Percentiles rank a stretch among this genome's conserved stretches.
Evolutionary conservation across 176 grass and related monocot genomes (phyloP).

Genomic region (Triticum monococcum): DNA sequence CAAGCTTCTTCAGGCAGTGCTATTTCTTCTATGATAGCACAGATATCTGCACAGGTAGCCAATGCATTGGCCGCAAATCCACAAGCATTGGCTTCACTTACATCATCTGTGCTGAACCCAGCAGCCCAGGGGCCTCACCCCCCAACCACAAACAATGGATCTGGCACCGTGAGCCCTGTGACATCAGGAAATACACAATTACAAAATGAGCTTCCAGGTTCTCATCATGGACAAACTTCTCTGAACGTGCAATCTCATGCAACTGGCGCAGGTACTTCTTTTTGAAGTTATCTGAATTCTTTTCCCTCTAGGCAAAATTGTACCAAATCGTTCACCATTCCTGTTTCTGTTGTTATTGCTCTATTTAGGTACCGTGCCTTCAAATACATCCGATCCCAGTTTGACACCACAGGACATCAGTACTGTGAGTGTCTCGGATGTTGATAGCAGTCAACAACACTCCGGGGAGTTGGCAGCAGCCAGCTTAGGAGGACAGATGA

Average conservation of each 20-base stretch:
- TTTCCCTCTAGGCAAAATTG: background rate
- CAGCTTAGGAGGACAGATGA: slow-evolving; percentile 8
- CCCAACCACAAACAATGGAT: slow-evolving; percentile 23
- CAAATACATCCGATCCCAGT: background rate
- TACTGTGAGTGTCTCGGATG: slow-evolving; percentile 2
- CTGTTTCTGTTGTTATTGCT: slow-evolving; percentile 25
- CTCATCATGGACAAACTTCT: background rate
- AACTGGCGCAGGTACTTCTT: slow-evolving; percentile 6
- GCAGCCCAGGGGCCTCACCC: slow-evolving; percentile 37
- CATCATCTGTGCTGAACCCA: slow-evolving; percentile 34
- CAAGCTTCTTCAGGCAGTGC: slow-evolving; percentile 55
- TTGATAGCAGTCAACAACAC: slow-evolving; percentile 11
- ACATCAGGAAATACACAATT: slow-evolving; percentile 15
- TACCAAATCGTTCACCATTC: background rate
- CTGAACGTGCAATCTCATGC: slow-evolving; percentile 21
- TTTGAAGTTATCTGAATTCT: background rate
- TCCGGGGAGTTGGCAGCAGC: slow-evolving; percentile 3
- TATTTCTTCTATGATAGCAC: slow-evolving; percentile 59
- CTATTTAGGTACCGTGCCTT: slow-evolving; percentile 14
- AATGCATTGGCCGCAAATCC: slow-evolving; percentile 42
- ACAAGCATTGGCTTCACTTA: slow-evolving; percentile 25
- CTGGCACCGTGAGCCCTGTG: background rate
- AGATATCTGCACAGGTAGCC: slow-evolving; percentile 45
- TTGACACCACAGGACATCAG: slow-evolving; percentile 22
- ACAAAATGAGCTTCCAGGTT: slow-evolving; percentile 15